Percentiles rank a stretch among this genome's conserved stretches.
These are phyloP conservation scores for Tardiomyces digboiensis DNA, from an alignment of 1,139 yeast species.

Conservation along the genomic window DNA sequence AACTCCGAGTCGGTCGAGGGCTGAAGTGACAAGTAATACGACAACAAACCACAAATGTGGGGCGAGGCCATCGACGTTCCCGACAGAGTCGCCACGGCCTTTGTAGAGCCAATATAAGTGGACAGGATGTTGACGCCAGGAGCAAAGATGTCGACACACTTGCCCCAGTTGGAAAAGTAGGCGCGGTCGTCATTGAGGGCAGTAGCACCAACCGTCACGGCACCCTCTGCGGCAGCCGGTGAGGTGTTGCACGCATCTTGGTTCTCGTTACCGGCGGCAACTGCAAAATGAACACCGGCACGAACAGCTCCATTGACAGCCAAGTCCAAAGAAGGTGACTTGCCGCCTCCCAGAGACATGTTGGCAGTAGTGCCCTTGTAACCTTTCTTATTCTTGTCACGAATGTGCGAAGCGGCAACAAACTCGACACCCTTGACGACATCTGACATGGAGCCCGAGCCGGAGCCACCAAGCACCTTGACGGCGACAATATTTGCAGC, in stretches of 20 bases:
- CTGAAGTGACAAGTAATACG: constrained; percentile 86
- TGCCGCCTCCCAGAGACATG: constrained; percentile 39
- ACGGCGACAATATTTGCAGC: constrained; percentile 48
- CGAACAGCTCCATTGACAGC: constrained; percentile 34
- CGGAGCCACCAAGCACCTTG: constrained; percentile 40
- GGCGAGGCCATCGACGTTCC: constrained; percentile 99
- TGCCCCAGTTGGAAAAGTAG: constrained; percentile 54
- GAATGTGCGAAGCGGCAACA: constrained; percentile 41
- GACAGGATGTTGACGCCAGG: constrained; percentile 46
- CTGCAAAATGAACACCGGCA: constrained; percentile 49
- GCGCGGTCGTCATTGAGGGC: constrained; percentile 41
- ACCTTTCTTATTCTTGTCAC: constrained; percentile 48
- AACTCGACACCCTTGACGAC: constrained; percentile 34
- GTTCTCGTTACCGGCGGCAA: constrained; percentile 58
- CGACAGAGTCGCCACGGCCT: constrained; percentile 82
- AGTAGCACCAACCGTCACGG: constrained; percentile 56
- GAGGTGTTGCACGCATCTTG: constrained; percentile 41
- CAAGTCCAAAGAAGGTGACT: constrained; percentile 44
- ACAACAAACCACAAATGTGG: constrained; percentile 77
- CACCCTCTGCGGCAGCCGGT: constrained; percentile 45
- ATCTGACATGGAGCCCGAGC: constrained; percentile 37
- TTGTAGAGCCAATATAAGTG: constrained; percentile 71
- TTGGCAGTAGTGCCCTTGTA: constrained; percentile 47
- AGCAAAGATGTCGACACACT: constrained; percentile 56
- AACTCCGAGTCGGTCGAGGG: constrained; percentile 68